phyloP scores from a whole-genome alignment of 768 basidiomycete genomes.

The Psilocybe tampanensis region DNA sequence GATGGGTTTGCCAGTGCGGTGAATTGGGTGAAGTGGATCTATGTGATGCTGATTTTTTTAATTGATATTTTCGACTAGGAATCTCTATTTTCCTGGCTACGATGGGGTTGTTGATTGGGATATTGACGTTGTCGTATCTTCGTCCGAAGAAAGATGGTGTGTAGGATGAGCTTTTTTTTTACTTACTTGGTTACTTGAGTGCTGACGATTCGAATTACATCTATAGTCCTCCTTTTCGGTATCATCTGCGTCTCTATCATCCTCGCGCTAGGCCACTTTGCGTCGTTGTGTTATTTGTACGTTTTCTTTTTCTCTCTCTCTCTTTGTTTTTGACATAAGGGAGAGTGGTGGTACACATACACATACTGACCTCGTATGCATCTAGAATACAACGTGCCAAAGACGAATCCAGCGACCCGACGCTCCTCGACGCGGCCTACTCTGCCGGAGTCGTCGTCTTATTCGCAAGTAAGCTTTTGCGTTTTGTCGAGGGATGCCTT shows the following conservation, averaged over 20 bases:
- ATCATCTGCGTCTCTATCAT: conserved; percentile 27
- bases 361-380: background rate
- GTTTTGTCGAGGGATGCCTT: no score
- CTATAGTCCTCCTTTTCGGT: conserved; percentile 29
- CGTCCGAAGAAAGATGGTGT: conserved; percentile 31
- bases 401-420: conserved; percentile 27
- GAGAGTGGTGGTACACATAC: no score
- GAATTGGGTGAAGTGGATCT: no score
- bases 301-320: background rate
- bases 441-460: conserved; percentile 26
- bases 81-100: conserved; percentile 28
- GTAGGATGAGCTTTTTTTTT: background rate
- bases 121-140: conserved; percentile 30
- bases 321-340: background rate
- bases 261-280: conserved; percentile 30
- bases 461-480: conserved; percentile 28
- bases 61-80: no score
- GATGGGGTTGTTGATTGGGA: conserved; percentile 28
- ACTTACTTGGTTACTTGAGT: no score
- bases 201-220: no score
- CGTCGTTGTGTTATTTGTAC: conserved; percentile 30
- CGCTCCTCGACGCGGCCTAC: conserved; percentile 24
- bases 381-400: conserved; percentile 28
- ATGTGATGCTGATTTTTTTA: no score
- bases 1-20: no score